Conservation (phyloP, 305 asterid species). For the Galium porrigens region DNA sequence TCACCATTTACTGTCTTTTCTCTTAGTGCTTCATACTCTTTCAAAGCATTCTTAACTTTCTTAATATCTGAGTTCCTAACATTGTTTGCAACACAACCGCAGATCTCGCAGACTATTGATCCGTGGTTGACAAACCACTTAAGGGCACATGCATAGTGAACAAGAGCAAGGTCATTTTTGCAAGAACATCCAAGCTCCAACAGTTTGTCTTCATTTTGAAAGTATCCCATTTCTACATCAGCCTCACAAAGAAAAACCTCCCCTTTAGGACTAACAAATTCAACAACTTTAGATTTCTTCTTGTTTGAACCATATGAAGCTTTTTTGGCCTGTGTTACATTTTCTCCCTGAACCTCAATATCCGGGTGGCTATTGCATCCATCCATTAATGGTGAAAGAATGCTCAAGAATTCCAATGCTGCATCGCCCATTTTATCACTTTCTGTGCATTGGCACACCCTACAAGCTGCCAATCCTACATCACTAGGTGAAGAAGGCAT, state of each 20-base stretch:
- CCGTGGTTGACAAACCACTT: conserved; percentile 91
- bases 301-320: conserved; percentile 21
- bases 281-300: conserved; percentile 43
- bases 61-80: conserved; percentile 47
- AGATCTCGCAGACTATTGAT: conserved; percentile 72
- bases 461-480: conserved; percentile 40
- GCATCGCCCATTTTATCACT: conserved; percentile 61
- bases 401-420: conserved; percentile 58
- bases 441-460: conserved; percentile 79
- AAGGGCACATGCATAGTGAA: conserved; percentile 86
- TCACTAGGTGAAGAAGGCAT: conserved; percentile 28
- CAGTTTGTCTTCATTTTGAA: conserved; percentile 45
- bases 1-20: conserved; percentile 60
- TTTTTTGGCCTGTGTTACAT: conserved; percentile 22
- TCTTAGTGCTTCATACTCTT: conserved; percentile 55
- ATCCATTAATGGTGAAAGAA: conserved; percentile 38
- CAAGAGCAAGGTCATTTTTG: conserved; percentile 71
- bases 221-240: conserved; percentile 54
- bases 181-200: conserved; percentile 80
- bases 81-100: conserved; percentile 54
- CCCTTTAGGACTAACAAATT: conserved; percentile 72
- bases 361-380: conserved; percentile 25
- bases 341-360: conserved; percentile 26
- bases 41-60: conserved; percentile 47
- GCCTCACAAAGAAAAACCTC: conserved; percentile 67